These are phyloP conservation scores for Obelidium mucronatum DNA, from an alignment of 192 early-diverging fungal genomes.

Conservation along the genomic window DNA sequence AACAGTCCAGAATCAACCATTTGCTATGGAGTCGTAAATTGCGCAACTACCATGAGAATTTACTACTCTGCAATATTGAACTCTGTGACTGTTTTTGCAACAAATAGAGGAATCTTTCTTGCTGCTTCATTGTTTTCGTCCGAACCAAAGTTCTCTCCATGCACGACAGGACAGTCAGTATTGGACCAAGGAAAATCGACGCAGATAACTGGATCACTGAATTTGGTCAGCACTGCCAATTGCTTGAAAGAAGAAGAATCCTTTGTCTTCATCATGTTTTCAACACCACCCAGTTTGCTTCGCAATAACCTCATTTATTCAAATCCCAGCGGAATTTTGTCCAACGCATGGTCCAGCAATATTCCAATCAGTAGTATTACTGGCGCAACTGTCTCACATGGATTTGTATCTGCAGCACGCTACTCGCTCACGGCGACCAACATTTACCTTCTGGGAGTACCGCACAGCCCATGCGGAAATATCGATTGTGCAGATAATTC, in stretches of 20 bases:
- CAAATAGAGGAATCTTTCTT: slow-evolving; percentile 25
- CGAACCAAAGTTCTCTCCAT: not conserved
- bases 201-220: not conserved
- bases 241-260: not conserved
- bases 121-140: not conserved
- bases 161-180: slow-evolving; percentile 10
- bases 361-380: slow-evolving; percentile 7
- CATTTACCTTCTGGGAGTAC: slow-evolving; percentile 24
- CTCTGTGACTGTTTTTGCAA: slow-evolving; percentile 2
- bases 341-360: slow-evolving; percentile 3
- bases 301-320: slow-evolving; percentile 27
- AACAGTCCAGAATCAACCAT: slow-evolving; percentile 1
- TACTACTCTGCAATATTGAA: not conserved
- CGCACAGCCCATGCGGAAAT: not conserved
- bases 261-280: slow-evolving; percentile 11
- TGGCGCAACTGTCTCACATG: not conserved
- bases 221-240: not conserved
- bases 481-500: slow-evolving; percentile 1
- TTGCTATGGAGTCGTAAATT: not conserved
- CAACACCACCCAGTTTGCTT: not conserved
- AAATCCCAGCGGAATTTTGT: not conserved
- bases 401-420: not conserved
- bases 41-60: not conserved
- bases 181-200: not conserved
- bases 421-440: not conserved